These are phyloP conservation scores for Puya raimondii DNA, from an alignment of 176 grass and related monocot genomes.

Conservation along the genomic window DNA sequence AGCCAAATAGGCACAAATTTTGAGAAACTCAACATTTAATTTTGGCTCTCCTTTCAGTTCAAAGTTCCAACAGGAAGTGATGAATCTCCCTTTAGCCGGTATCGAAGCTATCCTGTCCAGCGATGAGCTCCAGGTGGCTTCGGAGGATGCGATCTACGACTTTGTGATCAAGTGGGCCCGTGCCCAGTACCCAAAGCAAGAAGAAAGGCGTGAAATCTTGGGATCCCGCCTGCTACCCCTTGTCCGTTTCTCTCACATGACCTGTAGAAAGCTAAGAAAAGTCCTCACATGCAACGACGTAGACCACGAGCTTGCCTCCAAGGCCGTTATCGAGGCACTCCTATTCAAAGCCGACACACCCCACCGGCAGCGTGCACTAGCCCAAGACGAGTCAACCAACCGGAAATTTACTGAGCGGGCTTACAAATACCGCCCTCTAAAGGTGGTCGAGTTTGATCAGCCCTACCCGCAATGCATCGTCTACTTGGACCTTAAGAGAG, in stretches of 20 bases:
- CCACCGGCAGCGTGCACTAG: constrained; percentile 40
- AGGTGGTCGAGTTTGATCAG: constrained; percentile 71
- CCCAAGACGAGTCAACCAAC: constrained; percentile 28
- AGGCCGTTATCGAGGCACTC: constrained; percentile 55
- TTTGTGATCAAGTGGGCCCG: constrained; percentile 67
- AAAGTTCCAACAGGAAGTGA: constrained; percentile 69
- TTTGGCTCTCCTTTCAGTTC: constrained; percentile 12
- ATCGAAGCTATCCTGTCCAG: constrained; percentile 67
- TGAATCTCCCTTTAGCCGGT: constrained; percentile 62
- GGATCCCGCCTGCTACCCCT: constrained; percentile 49
- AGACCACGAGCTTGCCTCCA: constrained; percentile 51
- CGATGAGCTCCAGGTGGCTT: constrained; percentile 62
- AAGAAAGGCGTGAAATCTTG: constrained; percentile 60
- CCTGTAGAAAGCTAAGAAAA: constrained; percentile 53
- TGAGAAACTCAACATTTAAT: constrained; percentile 1
- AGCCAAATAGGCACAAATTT: neutral
- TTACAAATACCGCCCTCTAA: constrained; percentile 69
- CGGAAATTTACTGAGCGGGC: constrained; percentile 33
- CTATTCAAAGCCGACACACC: constrained; percentile 60
- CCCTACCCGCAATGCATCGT: constrained; percentile 64
- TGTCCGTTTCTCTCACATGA: constrained; percentile 71
- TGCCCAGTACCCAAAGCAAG: constrained; percentile 34
- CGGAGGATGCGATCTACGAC: constrained; percentile 64
- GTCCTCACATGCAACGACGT: constrained; percentile 51
- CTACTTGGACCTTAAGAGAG: constrained; percentile 69